A percentile compares a stretch with the other conserved stretches of the same genome.
Conservation (phyloP, 306 rosid species). For the Prunus davidiana region DNA sequence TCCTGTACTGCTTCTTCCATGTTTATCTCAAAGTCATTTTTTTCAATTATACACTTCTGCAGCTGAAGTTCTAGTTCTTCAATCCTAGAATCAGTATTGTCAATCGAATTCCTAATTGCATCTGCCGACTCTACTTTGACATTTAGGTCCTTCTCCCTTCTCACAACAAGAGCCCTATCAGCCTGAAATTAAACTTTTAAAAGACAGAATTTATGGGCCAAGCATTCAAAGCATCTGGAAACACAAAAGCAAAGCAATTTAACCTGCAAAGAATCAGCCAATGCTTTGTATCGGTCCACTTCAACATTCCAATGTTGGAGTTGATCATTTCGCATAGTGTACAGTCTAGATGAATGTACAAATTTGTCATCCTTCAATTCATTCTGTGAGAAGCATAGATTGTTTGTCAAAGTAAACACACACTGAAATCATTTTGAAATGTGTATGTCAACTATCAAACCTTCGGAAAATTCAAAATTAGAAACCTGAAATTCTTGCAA, state of each 20-base stretch:
- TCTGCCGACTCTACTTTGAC: slow-evolving; percentile 65
- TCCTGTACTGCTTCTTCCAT: slow-evolving; percentile 90
- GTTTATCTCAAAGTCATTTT: slow-evolving; percentile 72
- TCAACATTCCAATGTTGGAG: slow-evolving; percentile 88
- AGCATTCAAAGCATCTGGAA: slow-evolving; percentile 15
- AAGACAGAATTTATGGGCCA: slow-evolving; percentile 11
- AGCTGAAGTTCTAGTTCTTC: slow-evolving; percentile 83
- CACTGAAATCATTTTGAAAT: background rate
- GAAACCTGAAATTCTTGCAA: slow-evolving; percentile 85
- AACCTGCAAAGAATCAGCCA: slow-evolving; percentile 82
- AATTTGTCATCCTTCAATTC: slow-evolving; percentile 83
- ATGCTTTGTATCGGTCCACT: slow-evolving; percentile 55
- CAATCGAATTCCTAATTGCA: slow-evolving; percentile 52
- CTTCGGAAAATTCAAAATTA: slow-evolving; percentile 12
- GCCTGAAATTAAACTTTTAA: slow-evolving; percentile 48
- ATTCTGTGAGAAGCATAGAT: slow-evolving; percentile 42
- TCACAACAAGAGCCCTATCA: slow-evolving; percentile 59
- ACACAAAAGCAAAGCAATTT: slow-evolving; percentile 24
- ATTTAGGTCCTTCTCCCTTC: slow-evolving; percentile 80
- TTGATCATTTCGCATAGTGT: slow-evolving; percentile 76
- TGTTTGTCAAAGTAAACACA: slow-evolving; percentile 6
- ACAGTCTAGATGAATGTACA: slow-evolving; percentile 61
- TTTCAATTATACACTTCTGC: slow-evolving; percentile 62
- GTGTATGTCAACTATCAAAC: slow-evolving; percentile 14
- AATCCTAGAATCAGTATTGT: slow-evolving; percentile 47